Base-by-base conservation (phyloP, 306 rosid genomes). In the Ceratonia siliqua region DNA sequence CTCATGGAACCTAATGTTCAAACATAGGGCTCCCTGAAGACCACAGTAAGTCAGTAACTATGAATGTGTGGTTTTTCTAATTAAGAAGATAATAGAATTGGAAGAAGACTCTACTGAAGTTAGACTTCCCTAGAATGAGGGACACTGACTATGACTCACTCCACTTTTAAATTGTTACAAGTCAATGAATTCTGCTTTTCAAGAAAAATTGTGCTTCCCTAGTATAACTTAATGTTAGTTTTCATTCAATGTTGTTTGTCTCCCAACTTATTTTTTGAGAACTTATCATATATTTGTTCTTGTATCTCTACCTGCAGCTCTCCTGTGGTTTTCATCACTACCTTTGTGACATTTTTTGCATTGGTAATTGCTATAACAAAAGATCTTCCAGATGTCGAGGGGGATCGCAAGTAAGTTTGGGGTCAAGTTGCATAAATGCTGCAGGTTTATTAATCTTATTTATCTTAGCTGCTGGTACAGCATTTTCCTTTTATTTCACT, bases 361-460 rank as follows among this genome's bases (percentile, higher is more conserved):
- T 83, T 94, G 88, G 97, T 91, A 73, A 94, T 91, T 82, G 98
- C 98, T 70, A 91, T 94, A 70, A 94, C 98, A 48, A 94, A 94
- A 85, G 98, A 94, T 88, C 97, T 94, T 86, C 94, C 98, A 5
- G 98, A 94, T 64, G 97, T 94, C 69, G 98, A 91, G 81, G 98
- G 97, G 5, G 97, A 94, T 83, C 97, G 94, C 72, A 94, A 92
- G 96, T 94, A 87, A 80, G 90, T 79, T 75, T 22, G 48, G 20
- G 50, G 35, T 66, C 59, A 62, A 54, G 20, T 73, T 82, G 65
- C 73, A 32, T 59, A 7, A 25, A 56, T 24, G 2, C 62, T 59
- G 52, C 68, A 49, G 20, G 39, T 64, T 75, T 33, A 74, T 67
- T 70, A 55, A 43, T 58, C 70, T 70, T 67, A 22, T 78, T 61